Evolutionary conservation across 805 yeast genomes (phyloP).

Genomic region (Kodamaea restingae): DNA sequence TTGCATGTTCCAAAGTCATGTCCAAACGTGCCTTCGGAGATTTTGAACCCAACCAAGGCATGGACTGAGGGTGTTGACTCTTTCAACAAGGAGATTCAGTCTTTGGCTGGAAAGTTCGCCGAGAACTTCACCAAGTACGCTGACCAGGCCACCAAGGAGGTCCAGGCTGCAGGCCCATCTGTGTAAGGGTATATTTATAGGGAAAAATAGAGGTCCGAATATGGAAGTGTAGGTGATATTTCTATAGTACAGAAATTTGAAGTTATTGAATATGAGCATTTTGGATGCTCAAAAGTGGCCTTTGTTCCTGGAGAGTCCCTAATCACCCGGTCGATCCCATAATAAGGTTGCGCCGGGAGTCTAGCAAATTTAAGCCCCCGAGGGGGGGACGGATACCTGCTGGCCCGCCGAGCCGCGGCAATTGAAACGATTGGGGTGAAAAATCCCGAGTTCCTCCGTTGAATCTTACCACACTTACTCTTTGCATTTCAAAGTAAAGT

Average conservation of each 20-base stretch:
- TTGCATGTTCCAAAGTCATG: conserved; percentile 80
- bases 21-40: conserved; percentile 76
- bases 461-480: no score
- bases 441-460: no score
- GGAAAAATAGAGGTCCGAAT: neutral
- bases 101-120: conserved; percentile 72
- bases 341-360: no score
- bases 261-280: no score
- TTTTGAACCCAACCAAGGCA: conserved; percentile 80
- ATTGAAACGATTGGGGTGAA: no score
- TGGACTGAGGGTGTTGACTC: conserved; percentile 55
- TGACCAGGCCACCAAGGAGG: conserved; percentile 79
- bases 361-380: no score
- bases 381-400: no score
- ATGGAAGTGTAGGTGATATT: neutral
- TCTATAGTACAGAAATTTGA: neutral
- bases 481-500: no score
- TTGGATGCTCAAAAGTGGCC: no score
- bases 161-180: conserved; percentile 88
- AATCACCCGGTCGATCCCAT: no score
- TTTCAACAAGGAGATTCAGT: conserved; percentile 40
- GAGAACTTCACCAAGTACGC: conserved; percentile 86
- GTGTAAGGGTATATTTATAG: conserved; percentile 14
- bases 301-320: no score
- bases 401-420: no score